Evolutionary conservation across 805 yeast genomes (phyloP).

Genomic region (Starmerella stigmatis): DNA sequence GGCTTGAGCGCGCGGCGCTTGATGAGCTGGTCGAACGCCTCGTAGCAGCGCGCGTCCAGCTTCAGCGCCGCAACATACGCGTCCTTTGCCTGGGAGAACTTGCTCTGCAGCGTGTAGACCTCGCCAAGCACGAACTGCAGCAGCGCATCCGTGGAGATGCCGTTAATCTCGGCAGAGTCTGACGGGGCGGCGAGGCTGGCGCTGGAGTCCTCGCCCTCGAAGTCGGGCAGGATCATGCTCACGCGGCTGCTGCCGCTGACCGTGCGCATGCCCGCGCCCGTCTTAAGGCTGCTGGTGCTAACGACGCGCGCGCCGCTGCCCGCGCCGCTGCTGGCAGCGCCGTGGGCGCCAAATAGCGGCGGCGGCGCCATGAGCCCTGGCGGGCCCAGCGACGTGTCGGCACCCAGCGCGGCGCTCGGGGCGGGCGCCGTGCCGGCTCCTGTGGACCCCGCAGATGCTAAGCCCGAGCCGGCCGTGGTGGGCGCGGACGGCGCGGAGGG

Average conservation of each 20-base stretch:
- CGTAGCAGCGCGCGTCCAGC: constrained; percentile 85
- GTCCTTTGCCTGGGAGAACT: constrained; percentile 75
- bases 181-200: not conserved
- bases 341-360: not conserved
- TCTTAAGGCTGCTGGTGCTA: constrained; percentile 20
- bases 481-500: not conserved
- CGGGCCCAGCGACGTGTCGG: not conserved
- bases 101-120: constrained; percentile 70
- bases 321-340: no score
- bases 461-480: not conserved
- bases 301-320: constrained; percentile 11
- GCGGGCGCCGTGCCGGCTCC: no score
- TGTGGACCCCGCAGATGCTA: not conserved
- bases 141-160: constrained; percentile 76
- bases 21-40: constrained; percentile 75
- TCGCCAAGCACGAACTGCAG: constrained; percentile 77
- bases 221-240: constrained; percentile 17
- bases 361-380: not conserved
- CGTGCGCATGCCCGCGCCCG: constrained; percentile 15
- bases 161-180: constrained; percentile 47
- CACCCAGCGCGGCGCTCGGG: not conserved
- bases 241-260: constrained; percentile 18
- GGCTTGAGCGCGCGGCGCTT: constrained; percentile 69
- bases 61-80: constrained; percentile 76
- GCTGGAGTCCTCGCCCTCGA: constrained; percentile 11